A percentile compares a stretch with the other conserved stretches of the same genome.
These are phyloP conservation scores for Naganishia friedmannii DNA, from an alignment of 768 basidiomycete species.

Conservation along the genomic window DNA sequence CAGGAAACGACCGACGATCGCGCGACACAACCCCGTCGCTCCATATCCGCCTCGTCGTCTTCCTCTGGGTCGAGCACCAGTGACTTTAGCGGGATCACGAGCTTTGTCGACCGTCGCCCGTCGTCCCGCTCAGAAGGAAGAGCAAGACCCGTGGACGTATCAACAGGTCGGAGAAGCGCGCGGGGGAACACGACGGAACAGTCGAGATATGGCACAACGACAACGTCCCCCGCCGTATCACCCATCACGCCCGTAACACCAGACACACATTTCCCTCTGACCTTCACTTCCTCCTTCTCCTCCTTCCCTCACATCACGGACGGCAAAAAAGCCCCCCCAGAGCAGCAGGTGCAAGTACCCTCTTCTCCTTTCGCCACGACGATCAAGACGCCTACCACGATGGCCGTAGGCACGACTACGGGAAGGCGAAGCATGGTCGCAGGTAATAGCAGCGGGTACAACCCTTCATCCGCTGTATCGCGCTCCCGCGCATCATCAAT, in stretches of 20 bases:
- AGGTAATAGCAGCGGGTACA: not conserved
- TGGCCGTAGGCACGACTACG: not conserved
- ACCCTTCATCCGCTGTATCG: not conserved
- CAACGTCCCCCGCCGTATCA: not conserved
- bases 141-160: too few relatives aligned
- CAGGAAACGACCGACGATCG: too few relatives aligned
- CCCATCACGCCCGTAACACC: conserved; percentile 9
- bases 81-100: too few relatives aligned
- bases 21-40: too few relatives aligned
- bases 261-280: not conserved
- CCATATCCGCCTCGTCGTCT: too few relatives aligned
- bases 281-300: not conserved
- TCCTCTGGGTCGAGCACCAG: too few relatives aligned
- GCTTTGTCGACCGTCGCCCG: too few relatives aligned
- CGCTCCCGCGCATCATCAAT: not conserved
- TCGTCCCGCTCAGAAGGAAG: too few relatives aligned
- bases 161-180: too few relatives aligned
- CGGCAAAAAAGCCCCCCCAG: too few relatives aligned
- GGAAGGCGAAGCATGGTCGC: not conserved
- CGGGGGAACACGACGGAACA: not conserved
- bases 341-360: not conserved
- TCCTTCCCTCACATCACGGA: not conserved
- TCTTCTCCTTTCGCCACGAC: too few relatives aligned
- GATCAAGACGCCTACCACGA: too few relatives aligned
- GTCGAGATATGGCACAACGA: not conserved